phyloP scores from a whole-genome alignment of 352 stramenopile genomes.

The Phytopythium mirpurense region DNA sequence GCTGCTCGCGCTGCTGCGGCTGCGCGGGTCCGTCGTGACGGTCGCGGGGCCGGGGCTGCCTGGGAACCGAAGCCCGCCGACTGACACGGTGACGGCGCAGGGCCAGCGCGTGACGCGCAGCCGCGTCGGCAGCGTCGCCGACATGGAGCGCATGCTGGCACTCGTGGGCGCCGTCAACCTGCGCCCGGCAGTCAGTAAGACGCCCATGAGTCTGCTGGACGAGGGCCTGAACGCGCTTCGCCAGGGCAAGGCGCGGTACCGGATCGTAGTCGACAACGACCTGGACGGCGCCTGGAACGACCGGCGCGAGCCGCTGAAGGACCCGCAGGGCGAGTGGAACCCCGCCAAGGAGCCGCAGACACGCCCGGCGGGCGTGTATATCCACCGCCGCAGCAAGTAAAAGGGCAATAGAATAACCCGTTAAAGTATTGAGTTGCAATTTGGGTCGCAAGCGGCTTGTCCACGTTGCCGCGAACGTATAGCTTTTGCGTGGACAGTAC shows the following conservation, averaged over 20 bases:
- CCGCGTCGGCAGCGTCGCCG: conserved; percentile 56
- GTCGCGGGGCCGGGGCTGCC: conserved; percentile 48
- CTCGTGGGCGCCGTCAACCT: conserved; percentile 65
- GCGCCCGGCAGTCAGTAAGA: conserved; percentile 25
- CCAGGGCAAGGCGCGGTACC: conserved; percentile 12
- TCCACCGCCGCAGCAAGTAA: no score
- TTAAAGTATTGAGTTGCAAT: no score
- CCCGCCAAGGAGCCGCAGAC: conserved; percentile 6
- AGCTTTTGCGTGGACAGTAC: no score
- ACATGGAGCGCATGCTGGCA: conserved; percentile 77
- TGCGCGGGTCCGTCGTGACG: conserved; percentile 47
- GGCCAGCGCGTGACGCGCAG: conserved; percentile 41
- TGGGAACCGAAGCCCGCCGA: conserved; percentile 27
- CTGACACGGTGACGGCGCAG: conserved; percentile 22
- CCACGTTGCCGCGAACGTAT: no score
- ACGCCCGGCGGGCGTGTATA: no score
- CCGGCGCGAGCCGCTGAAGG: background rate
- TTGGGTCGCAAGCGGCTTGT: no score
- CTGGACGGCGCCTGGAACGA: background rate
- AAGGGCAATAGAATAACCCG: no score
- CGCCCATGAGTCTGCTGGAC: conserved; percentile 32
- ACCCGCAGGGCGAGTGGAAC: conserved; percentile 7
- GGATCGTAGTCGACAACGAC: background rate
- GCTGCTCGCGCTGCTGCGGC: conserved; percentile 44
- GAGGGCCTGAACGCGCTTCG: conserved; percentile 26